Evolutionary conservation across 345 rosid genomes (phyloP), one percentile per base, ranked within the genome.

Genomic region (Dipteronia dyeriana): DNA sequence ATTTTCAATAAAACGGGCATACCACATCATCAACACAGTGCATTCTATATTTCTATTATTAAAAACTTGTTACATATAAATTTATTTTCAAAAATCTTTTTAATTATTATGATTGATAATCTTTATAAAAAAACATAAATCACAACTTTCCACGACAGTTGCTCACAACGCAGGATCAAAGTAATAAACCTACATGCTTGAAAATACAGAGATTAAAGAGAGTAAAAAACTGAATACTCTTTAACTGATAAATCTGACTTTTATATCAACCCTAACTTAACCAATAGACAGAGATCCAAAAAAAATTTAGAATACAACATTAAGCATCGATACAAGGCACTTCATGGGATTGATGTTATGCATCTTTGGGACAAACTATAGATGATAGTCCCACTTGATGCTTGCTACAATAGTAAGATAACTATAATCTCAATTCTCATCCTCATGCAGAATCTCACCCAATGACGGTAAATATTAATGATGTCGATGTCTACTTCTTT

Each of bases 401-500:
- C 45, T 34, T 7, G 29, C 61, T 38, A 64, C 39, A 8, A 26
- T 31, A 75, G 47, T 16, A 56, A 10, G 20, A 4, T 56, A 56
- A 56, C 23, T 19, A 57, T 20, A 8, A 43, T 43, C 49, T 43
- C 49, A 43, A 43, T 9, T 9, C 12, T 45, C 49, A 43, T 5
- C 10, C 38, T 31, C 38, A 4, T 41, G 10, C 45, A 41, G 45
- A 9, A 45, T 45, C 49, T 45, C 12, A 45, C 13, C 49, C 0
- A 45, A 54, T 56, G 10, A 19, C 49, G 71, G 60, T 19, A 9
- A 13, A 45, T 39, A 23, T 31, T 71, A 38, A 34, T 54, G 75
- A 53, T 13, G 78, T 43, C 17, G 57, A 51, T 16, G 71, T 69
- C 47, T 79, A 41, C 79, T 66, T 71, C 81, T 75, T 7, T 20